Base-by-base conservation (phyloP, 2,329 filamentous ascomycete species). In the Rhinocladiella similis region DNA sequence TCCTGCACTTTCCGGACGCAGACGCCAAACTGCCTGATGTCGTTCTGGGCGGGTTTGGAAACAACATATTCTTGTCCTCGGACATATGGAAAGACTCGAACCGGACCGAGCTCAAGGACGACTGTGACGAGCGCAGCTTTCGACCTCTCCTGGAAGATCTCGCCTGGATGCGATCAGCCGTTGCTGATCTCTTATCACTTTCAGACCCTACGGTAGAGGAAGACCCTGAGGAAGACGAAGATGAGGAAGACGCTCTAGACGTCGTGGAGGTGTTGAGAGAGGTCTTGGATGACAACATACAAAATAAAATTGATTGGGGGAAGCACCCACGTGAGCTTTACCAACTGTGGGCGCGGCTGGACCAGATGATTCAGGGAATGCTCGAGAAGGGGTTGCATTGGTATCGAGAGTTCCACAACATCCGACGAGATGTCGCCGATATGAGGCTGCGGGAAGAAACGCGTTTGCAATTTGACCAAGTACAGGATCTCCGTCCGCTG, bases 1-100 rank as follows among this genome's bases (percentile, higher is more conserved):
- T 57, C 38, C 29, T 60, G 13, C 50, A 60, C 19, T 60, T 57
- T 29, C 43, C 53, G 4, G 20, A 35, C 7, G 16, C 46, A 5
- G n/a, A 50, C 7, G 35, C 49, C 33, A 45, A n/a, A 20, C 35
- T 60, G 1, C 57, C 53, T 3, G 53, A 60, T 6, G 27, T 56
- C 20, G 42, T 35, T 14, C 18, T 56, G 2, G 57, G 57, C 39
- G 57, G 56, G 18, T 45, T 56, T n/a, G 54, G 57, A n/a, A 13
- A 14, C 3, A 36, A 46, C 13, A n/a, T 9, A 12, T 6, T 19
- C 5, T 19, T 51, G 6, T 18, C 42, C 27, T 10, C 22, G 1
- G 18, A 4, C 36, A 41, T 59, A 3, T 55, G 47, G 51, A 36
- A 47, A 38, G 39, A 41, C 12, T 6, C 14, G 14, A 18, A n/a